These are phyloP conservation scores for Vanrija sp. DNA, from an alignment of 1,284 basidiomycete genomes.

Conservation along the genomic window DNA sequence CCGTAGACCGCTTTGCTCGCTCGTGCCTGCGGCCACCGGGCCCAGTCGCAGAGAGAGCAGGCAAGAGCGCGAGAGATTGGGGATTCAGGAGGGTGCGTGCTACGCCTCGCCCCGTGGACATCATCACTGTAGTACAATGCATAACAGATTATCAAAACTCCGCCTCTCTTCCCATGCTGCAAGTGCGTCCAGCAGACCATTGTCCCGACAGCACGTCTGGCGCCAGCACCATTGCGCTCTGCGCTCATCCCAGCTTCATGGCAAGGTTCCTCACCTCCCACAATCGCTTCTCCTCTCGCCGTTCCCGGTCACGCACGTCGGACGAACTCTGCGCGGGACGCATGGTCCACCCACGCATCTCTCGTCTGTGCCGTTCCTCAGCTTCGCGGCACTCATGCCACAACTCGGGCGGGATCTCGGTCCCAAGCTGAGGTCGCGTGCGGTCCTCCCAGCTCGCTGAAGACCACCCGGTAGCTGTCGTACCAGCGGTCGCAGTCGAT, in stretches of 20 bases:
- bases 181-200: too few relatives aligned
- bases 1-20: too few relatives aligned
- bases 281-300: slow-evolving; percentile 38
- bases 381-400: slow-evolving; percentile 66
- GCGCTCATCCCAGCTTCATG: slow-evolving; percentile 7
- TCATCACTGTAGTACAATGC: too few relatives aligned
- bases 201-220: too few relatives aligned
- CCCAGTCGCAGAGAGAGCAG: too few relatives aligned
- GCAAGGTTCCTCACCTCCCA: slow-evolving; percentile 48
- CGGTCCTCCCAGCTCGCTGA: slow-evolving; percentile 18
- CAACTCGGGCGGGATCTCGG: slow-evolving; percentile 50
- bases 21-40: too few relatives aligned
- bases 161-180: too few relatives aligned
- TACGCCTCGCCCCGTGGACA: too few relatives aligned
- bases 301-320: slow-evolving; percentile 30
- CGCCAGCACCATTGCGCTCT: too few relatives aligned
- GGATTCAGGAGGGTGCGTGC: too few relatives aligned
- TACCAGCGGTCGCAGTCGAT: slow-evolving; percentile 30
- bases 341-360: slow-evolving; percentile 71
- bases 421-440: slow-evolving; percentile 3
- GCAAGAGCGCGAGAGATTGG: too few relatives aligned
- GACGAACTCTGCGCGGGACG: slow-evolving; percentile 8
- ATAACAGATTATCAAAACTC: too few relatives aligned
- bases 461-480: slow-evolving; percentile 22
- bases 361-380: slow-evolving; percentile 70